phyloP scores from a whole-genome alignment of 441 rosid genomes.

The Syzygium syzygioides region DNA sequence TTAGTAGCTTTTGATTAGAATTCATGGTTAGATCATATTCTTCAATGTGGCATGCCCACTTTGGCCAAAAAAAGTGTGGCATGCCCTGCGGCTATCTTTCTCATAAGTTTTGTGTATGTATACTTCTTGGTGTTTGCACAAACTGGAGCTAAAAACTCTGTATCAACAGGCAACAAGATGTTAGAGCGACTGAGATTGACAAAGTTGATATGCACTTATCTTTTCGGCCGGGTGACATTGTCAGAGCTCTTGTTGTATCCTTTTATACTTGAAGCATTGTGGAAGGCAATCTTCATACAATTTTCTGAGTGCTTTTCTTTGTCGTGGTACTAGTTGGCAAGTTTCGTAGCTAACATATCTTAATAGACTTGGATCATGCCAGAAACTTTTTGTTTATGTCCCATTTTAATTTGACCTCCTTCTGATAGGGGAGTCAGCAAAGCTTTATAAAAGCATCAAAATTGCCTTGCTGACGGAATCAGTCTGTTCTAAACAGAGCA shows the following conservation, averaged over 20 bases:
- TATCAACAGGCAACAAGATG: conserved; percentile 80
- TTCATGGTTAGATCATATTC: background rate
- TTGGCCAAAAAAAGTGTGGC: background rate
- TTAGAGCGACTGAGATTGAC: conserved; percentile 90
- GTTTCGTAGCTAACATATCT: background rate
- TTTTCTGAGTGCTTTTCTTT: background rate
- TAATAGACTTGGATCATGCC: background rate
- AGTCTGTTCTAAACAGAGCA: background rate
- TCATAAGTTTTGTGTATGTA: background rate
- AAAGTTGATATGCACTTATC: conserved; percentile 84
- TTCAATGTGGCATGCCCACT: background rate
- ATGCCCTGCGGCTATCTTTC: background rate
- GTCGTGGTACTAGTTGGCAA: background rate
- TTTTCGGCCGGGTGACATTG: conserved; percentile 80
- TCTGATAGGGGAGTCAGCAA: background rate
- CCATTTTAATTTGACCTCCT: background rate
- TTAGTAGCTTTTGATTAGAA: background rate
- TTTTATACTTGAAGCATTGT: conserved; percentile 17
- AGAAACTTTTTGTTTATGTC: background rate
- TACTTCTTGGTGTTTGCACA: background rate
- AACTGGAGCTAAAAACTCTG: background rate
- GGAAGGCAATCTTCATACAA: background rate
- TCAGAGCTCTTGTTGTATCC: conserved; percentile 88
- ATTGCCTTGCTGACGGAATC: background rate
- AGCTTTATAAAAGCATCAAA: background rate